A percentile compares a stretch with the other conserved stretches of the same genome.
phyloP scores from a whole-genome alignment of 306 rosid species.

The Chamaecrista fasciculata region DNA sequence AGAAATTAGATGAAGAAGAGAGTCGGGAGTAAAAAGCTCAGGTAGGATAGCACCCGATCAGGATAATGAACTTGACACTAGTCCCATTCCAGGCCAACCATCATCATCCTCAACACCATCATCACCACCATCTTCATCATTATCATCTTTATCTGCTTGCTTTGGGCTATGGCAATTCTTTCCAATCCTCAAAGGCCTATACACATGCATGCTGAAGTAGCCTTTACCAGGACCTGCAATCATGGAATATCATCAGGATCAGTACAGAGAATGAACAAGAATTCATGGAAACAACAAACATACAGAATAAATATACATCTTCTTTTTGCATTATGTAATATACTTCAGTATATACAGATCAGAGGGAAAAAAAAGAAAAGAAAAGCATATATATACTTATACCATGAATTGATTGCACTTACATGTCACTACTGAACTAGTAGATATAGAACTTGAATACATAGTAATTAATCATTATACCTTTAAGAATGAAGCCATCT shows the following conservation, averaged over 20 bases:
- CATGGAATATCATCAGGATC: neutral
- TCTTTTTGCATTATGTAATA: neutral
- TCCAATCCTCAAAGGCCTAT: neutral
- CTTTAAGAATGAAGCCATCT: constrained; percentile 43
- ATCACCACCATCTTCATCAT: neutral
- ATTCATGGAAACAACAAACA: neutral
- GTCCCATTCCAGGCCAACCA: constrained; percentile 27
- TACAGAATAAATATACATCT: neutral
- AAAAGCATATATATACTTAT: neutral
- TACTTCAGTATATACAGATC: constrained; percentile 13
- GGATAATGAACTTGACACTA: constrained; percentile 22
- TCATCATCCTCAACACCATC: constrained; percentile 14
- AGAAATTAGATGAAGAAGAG: constrained; percentile 22
- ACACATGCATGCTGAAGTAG: constrained; percentile 36
- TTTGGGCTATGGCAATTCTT: neutral
- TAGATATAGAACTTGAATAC: neutral
- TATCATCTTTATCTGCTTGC: neutral
- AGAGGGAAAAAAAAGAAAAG: constrained; percentile 17
- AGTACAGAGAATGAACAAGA: neutral
- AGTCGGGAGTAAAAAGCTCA: constrained; percentile 60
- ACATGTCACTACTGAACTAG: neutral
- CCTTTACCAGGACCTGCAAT: constrained; percentile 8
- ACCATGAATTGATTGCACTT: constrained; percentile 26
- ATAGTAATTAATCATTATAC: constrained; percentile 32
- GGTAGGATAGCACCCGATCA: constrained; percentile 81